Conservation (phyloP, 805 yeast species). For the Pichia scutulata region DNA sequence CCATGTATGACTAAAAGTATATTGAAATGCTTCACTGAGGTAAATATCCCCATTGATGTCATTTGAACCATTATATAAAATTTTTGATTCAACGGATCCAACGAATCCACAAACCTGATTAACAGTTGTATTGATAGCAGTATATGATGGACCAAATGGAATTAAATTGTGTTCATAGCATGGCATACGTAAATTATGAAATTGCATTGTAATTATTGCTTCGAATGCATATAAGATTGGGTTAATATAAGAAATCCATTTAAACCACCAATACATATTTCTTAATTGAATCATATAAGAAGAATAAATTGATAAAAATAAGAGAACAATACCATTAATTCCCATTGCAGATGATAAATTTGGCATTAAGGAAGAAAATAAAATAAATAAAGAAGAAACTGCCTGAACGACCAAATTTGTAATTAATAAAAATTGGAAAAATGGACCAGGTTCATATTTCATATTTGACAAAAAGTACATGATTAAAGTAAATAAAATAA, state of each 20-base stretch:
- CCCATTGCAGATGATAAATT: slow-evolving; percentile 52
- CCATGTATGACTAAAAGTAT: slow-evolving; percentile 60
- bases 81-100: slow-evolving; percentile 35
- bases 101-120: slow-evolving; percentile 44
- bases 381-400: slow-evolving; percentile 45
- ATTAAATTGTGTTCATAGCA: slow-evolving; percentile 37
- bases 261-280: slow-evolving; percentile 55
- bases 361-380: slow-evolving; percentile 44
- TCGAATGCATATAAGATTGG: slow-evolving; percentile 46
- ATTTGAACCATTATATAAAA: slow-evolving; percentile 18
- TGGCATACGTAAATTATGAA: slow-evolving; percentile 42
- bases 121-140: slow-evolving; percentile 25
- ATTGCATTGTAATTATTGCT: slow-evolving; percentile 49
- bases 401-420: slow-evolving; percentile 32
- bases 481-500: slow-evolving; percentile 38
- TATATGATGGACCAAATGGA: slow-evolving; percentile 53
- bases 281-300: slow-evolving; percentile 57
- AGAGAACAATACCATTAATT: slow-evolving; percentile 46
- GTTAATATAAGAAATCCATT: slow-evolving; percentile 45
- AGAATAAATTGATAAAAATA: slow-evolving; percentile 50
- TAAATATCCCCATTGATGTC: slow-evolving; percentile 48
- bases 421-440: slow-evolving; percentile 42
- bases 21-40: slow-evolving; percentile 38
- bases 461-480: slow-evolving; percentile 48
- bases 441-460: slow-evolving; percentile 46